Evolutionary conservation across 2,329 filamentous ascomycete genomes (phyloP), one percentile per base, ranked within the genome.

Genomic region (Pseudopithomyces maydicus): DNA sequence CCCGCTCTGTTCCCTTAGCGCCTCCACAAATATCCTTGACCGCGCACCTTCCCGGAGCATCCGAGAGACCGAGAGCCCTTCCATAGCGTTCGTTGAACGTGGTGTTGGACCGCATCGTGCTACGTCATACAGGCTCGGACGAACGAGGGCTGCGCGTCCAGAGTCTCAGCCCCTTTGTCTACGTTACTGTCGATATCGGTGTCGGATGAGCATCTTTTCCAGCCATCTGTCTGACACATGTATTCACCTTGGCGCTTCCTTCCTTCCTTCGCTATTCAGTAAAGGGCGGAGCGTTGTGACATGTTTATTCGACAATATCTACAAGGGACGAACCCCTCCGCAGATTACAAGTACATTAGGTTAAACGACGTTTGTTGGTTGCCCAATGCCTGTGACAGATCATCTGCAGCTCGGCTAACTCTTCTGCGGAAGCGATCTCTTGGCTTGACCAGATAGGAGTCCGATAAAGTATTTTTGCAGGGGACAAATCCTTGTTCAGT

Each of bases 111-210:
- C 8, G 26, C 26, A 29, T 5, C 8, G 26, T 15, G 47, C 15
- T 41, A 35, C 47, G 47, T 50, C 47, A 50, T 50, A 19, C 35
- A 7, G 15, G 4, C 17, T 19, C n/a, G 47, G 35, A 50, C 47
- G 47, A 39, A 50, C 26, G 35, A 19, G 33, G 47, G 39, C 26
- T 29, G 26, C 26, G 26, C 26, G 26, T 29, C 26, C 43, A 45
- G 43, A 23, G 15, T 19, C 43, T 32, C 14, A 15, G 11, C 43
- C n/a, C 23, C 12, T 6, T 14, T 15, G n/a, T 32, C 23, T 46
- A 11, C 29, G 7, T 17, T 35, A 20, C 29, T 17, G 7, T 46
- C 44, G 26, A n/a, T n/a, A n/a, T n/a, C n/a, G n/a, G n/a, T n/a
- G n/a, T n/a, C n/a, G n/a, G n/a, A n/a, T n/a, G n/a, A n/a, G n/a